phyloP scores from a whole-genome alignment of 768 basidiomycete genomes.

The Russula sp. region DNA sequence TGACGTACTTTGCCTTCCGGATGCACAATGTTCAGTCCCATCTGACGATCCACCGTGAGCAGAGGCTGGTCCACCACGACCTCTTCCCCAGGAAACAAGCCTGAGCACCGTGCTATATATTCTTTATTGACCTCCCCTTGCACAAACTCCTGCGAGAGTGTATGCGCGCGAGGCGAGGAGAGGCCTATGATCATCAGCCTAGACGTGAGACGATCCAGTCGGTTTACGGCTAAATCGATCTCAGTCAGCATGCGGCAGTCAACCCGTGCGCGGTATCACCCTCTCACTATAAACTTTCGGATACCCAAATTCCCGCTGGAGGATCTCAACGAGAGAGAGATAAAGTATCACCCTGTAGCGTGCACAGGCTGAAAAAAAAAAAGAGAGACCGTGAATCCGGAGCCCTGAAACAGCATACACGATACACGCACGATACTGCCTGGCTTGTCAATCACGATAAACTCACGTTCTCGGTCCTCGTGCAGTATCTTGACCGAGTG shows the following conservation, averaged over 20 bases:
- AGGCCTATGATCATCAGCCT: conserved; percentile 93
- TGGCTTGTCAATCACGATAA: conserved; percentile 93
- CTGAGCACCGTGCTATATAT: conserved; percentile 83
- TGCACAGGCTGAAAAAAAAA: conserved; percentile 66
- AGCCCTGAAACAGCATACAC: conserved; percentile 1
- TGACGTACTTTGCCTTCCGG: conserved; percentile 80
- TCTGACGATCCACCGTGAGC: conserved; percentile 89
- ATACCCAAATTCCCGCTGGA: conserved; percentile 77
- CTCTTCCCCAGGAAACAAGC: conserved; percentile 81
- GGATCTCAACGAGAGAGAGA: conserved; percentile 81
- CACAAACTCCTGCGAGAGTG: conserved; percentile 74
- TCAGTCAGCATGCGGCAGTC: neutral
- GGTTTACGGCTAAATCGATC: conserved; percentile 70
- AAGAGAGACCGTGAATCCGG: neutral
- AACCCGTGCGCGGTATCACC: neutral
- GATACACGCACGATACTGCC: conserved; percentile 79
- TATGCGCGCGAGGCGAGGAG: conserved; percentile 56
- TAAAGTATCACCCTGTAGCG: conserved; percentile 83
- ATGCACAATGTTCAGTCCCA: conserved; percentile 94
- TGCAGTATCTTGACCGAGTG: conserved; percentile 72
- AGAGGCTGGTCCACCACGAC: conserved; percentile 77
- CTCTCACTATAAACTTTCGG: conserved; percentile 73
- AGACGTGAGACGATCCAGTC: conserved; percentile 89
- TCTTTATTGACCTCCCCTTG: conserved; percentile 80
- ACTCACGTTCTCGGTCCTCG: conserved; percentile 70